These are phyloP conservation scores for Cymbidium sinense DNA, from an alignment of 106 monocot species.

Conservation along the genomic window DNA sequence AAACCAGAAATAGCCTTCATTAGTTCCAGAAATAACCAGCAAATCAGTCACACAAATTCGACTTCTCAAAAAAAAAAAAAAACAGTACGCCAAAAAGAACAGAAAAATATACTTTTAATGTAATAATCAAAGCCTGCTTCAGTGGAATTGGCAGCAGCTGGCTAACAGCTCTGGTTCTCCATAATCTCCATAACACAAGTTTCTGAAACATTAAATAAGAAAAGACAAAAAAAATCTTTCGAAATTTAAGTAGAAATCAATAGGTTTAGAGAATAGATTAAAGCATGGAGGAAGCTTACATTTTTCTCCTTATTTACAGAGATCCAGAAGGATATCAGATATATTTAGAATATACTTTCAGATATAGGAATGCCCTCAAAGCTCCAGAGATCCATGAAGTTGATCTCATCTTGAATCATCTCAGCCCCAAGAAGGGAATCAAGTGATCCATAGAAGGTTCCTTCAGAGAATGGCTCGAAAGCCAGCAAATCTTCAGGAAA, in stretches of 20 bases:
- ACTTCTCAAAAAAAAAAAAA: background rate
- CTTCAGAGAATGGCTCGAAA: conserved; percentile 34
- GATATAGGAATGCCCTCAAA: conserved; percentile 53
- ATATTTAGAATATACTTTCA: background rate
- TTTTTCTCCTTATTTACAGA: background rate
- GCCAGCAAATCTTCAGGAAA: conserved; percentile 34
- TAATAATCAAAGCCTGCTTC: background rate
- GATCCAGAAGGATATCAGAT: background rate
- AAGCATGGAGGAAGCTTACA: background rate
- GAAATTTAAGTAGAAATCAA: background rate
- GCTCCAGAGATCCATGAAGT: conserved; percentile 45
- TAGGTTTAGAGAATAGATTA: background rate
- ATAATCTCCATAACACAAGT: background rate
- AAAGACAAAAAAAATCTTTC: too few relatives aligned
- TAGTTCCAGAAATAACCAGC: background rate
- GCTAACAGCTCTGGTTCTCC: background rate
- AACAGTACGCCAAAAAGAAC: too few relatives aligned
- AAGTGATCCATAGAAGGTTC: conserved; percentile 20
- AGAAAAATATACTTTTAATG: background rate
- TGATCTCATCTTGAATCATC: conserved; percentile 24
- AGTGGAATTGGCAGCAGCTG: background rate
- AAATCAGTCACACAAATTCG: background rate
- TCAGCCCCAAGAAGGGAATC: conserved; percentile 31
- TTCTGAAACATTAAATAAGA: too few relatives aligned
- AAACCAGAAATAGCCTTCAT: background rate